A percentile compares a stretch with the other conserved stretches of the same genome.
phyloP scores from a whole-genome alignment of 768 basidiomycete genomes.

The Steccherinum ochraceum region DNA sequence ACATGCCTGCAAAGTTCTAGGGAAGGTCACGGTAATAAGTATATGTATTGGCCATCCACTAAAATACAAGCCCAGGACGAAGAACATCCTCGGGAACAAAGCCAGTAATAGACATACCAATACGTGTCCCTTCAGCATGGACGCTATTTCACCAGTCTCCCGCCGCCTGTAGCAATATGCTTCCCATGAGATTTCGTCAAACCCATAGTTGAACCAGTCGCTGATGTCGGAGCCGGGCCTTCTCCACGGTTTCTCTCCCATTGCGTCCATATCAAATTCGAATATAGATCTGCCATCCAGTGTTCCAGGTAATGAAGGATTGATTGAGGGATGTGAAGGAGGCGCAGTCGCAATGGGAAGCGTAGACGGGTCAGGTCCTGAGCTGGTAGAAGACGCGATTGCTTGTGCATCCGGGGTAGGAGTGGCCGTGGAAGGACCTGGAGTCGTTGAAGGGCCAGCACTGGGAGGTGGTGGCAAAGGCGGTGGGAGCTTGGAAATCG shows the following conservation, averaged over 20 bases:
- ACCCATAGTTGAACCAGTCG: conserved; percentile 99
- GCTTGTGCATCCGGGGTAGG: not conserved
- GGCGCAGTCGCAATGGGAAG: conserved; percentile 68
- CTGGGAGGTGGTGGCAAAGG: conserved; percentile 20
- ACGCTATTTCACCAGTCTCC: conserved; percentile 74
- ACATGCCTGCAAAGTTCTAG: conserved; percentile 78
- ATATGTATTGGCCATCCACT: not conserved
- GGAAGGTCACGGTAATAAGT: conserved; percentile 6
- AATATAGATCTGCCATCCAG: conserved; percentile 75
- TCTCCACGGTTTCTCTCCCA: conserved; percentile 87
- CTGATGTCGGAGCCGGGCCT: conserved; percentile 86
- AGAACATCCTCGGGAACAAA: conserved; percentile 1
- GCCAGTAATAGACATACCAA: conserved; percentile 44
- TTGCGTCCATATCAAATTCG: conserved; percentile 71
- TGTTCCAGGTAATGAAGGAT: conserved; percentile 57
- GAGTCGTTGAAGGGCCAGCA: not conserved
- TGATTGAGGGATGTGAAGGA: conserved; percentile 74
- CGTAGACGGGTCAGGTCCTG: conserved; percentile 55
- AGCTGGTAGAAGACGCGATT: conserved; percentile 25
- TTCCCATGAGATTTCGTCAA: conserved; percentile 96
- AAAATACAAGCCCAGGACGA: not conserved
- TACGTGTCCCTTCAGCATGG: conserved; percentile 76
- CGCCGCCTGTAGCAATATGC: conserved; percentile 83
- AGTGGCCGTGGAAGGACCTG: not conserved
- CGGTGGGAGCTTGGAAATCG: conserved; percentile 28